Conservation (phyloP, 2,329 filamentous ascomycete genomes). For the Rugonectria rugulosa region DNA sequence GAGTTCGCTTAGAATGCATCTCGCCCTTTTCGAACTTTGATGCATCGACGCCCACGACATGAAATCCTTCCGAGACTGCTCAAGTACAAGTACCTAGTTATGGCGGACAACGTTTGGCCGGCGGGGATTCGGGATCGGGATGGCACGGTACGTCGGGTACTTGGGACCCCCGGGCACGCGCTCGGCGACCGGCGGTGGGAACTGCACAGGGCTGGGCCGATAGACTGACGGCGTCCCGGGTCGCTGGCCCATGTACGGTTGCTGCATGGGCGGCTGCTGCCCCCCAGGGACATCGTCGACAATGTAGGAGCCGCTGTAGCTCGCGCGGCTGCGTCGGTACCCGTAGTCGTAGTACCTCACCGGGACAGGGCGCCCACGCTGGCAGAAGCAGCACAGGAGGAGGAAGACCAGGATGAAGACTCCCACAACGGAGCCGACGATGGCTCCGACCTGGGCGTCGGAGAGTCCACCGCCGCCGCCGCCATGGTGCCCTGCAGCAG, state of each 20-base stretch:
- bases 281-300: slow-evolving; percentile 23
- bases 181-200: slow-evolving; percentile 34
- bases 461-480: slow-evolving; percentile 40
- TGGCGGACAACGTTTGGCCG: slow-evolving; percentile 17
- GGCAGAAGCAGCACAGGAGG: slow-evolving; percentile 42
- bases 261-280: background rate
- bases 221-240: background rate
- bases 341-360: too few species aligned
- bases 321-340: slow-evolving; percentile 25
- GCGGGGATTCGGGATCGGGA: slow-evolving; percentile 44
- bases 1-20: background rate
- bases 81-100: background rate
- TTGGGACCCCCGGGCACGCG: slow-evolving; percentile 44
- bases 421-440: slow-evolving; percentile 50
- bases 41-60: background rate
- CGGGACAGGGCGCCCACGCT: slow-evolving; percentile 6
- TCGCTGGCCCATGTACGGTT: background rate
- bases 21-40: background rate
- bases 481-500: slow-evolving; percentile 18
- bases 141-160: slow-evolving; percentile 44
- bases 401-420: slow-evolving; percentile 45
- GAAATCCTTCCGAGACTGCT: background rate
- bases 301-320: slow-evolving; percentile 21
- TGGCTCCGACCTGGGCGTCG: slow-evolving; percentile 49
- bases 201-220: slow-evolving; percentile 14